Evolutionary conservation across 768 basidiomycete genomes (phyloP).

Genomic region (Coprinellus micaceus): DNA sequence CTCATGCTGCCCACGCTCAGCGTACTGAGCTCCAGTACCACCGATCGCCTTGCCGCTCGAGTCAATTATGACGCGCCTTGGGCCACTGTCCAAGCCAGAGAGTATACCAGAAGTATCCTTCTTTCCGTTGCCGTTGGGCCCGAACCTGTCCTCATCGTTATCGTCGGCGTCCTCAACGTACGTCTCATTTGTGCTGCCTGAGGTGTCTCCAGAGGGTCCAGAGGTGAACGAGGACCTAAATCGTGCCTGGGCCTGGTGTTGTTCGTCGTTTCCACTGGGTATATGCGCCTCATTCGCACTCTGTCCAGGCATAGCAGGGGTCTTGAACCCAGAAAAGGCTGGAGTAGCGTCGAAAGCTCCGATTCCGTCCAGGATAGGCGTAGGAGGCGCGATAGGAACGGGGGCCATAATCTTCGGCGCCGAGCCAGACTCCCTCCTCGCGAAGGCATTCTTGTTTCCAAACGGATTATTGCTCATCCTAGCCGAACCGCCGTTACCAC

Average conservation of each 20-base stretch:
- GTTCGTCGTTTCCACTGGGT: constrained; percentile 12
- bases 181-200: background rate
- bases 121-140: too few relatives aligned
- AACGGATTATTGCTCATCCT: background rate
- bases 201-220: background rate
- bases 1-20: background rate
- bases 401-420: constrained; percentile 20
- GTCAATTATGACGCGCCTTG: constrained; percentile 11
- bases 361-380: constrained; percentile 17
- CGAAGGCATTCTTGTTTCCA: background rate
- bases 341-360: constrained; percentile 2
- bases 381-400: constrained; percentile 20
- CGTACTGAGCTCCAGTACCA: background rate
- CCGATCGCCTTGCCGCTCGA: background rate
- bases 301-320: constrained; percentile 15
- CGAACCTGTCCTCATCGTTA: background rate
- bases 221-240: too few relatives aligned
- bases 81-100: constrained; percentile 4
- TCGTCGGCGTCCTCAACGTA: background rate
- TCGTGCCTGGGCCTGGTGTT: background rate
- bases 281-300: constrained; percentile 25
- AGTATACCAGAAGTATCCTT: background rate
- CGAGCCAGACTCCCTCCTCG: background rate
- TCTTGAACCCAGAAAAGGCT: constrained; percentile 15
- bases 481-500: background rate